Base-by-base conservation (phyloP, 306 rosid genomes). In the Cucumis cinereus region DNA sequence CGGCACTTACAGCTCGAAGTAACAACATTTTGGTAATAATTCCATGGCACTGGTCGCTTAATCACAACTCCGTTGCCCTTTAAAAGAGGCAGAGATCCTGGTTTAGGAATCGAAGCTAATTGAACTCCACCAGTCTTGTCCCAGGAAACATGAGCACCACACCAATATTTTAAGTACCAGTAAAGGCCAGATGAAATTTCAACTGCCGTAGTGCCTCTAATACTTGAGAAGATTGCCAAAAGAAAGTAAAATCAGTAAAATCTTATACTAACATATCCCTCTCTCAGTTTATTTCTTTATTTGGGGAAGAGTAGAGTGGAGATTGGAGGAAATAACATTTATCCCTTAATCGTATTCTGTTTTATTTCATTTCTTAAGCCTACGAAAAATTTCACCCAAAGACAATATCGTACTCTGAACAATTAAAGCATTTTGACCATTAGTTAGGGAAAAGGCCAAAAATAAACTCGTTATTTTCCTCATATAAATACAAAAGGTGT, bases 1-100 rank as follows among this genome's bases (percentile, higher is more conserved):
- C 41, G 72, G 22, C 73, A 87, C 97, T 86, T 84, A 91, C 98
- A 94, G 80, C 98, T 94, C 35, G 97, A 91, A 78, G 98, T 90
- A 80, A 94, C 97, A 73, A 91, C 98, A 82, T 94, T 94, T 84
- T 94, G 98, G 86, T 94, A 94, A 80, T 91, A 94, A 81, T 91
- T 91, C 98, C 91, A 87, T 20, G 93, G 94, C 84, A 91, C 93
- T 0, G 97, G 94, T 36, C 90, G 92, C 83, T 85, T 90, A 77
- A 94, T 80, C 77, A 77, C 81, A 72, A 89, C 81, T 16, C 91
- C 93, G 56, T 81, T 79, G 55, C 83, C 86, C 80, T 87, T 84
- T 36, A 93, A 63, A 77, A 14, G 86, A 59, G 97, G 96, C 8
- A 91, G 89, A 77, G 90, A 93, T 80, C 94, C 94, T 30, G 96